A percentile compares a stretch with the other conserved stretches of the same genome.
phyloP scores from a whole-genome alignment of 306 rosid genomes.

The Mucuna pruriens region DNA sequence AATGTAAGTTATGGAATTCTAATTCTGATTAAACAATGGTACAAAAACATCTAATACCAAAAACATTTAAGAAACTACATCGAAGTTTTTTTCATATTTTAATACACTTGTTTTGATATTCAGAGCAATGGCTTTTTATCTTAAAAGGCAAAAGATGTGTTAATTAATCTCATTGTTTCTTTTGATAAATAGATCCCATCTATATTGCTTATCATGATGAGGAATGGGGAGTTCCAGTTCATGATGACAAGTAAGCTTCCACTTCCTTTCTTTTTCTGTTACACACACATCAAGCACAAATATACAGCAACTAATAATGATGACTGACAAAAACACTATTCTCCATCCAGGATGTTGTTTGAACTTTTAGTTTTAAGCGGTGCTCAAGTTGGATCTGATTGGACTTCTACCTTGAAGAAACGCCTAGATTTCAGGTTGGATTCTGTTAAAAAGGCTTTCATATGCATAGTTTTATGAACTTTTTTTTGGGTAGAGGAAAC shows the following conservation, averaged over 20 bases:
- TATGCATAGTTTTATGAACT: not conserved
- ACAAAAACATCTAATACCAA: no score
- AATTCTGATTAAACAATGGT: not conserved
- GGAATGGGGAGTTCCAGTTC: slow-evolving; percentile 99
- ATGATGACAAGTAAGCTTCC: slow-evolving; percentile 88
- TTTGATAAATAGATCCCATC: slow-evolving; percentile 71
- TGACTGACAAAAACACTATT: slow-evolving; percentile 32
- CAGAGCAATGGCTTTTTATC: not conserved
- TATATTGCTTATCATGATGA: slow-evolving; percentile 98
- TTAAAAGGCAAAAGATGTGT: not conserved
- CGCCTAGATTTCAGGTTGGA: slow-evolving; percentile 80
- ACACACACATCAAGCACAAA: not conserved
- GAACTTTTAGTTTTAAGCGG: slow-evolving; percentile 87
- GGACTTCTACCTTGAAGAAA: slow-evolving; percentile 95
- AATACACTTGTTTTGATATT: not conserved
- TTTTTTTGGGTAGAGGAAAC: not conserved
- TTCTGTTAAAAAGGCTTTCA: not conserved
- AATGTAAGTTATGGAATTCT: not conserved
- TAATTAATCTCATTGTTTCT: slow-evolving; percentile 25
- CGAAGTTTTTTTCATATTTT: not conserved
- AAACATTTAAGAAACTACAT: no score
- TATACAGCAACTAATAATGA: slow-evolving; percentile 13
- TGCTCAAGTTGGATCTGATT: slow-evolving; percentile 98
- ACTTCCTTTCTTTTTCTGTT: slow-evolving; percentile 32
- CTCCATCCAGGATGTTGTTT: slow-evolving; percentile 70